These are phyloP conservation scores for Xylaria intraflava DNA, from an alignment of 495 filamentous ascomycete species.

Conservation along the genomic window DNA sequence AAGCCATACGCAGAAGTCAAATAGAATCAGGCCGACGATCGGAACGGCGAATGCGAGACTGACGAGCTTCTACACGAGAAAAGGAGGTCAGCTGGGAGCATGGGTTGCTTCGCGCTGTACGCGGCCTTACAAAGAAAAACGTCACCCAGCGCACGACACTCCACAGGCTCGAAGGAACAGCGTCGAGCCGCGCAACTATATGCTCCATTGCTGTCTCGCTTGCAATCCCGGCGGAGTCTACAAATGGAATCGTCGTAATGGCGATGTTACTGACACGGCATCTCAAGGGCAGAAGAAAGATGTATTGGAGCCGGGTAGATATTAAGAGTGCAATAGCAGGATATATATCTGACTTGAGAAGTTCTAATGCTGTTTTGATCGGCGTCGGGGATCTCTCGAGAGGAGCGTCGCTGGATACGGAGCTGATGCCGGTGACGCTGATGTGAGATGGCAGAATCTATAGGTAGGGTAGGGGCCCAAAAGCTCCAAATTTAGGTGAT, in stretches of 20 bases:
- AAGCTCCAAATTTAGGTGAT: too few relatives aligned
- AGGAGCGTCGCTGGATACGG: not conserved
- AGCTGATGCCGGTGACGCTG: not conserved
- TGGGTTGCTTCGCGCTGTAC: not conserved
- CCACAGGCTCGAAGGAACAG: slow-evolving; percentile 17
- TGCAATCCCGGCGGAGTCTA: not conserved
- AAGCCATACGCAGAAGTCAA: slow-evolving; percentile 41
- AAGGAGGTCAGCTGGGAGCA: not conserved
- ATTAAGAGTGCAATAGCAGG: not conserved
- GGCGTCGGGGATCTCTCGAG: not conserved
- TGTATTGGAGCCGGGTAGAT: not conserved
- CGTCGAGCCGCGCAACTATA: not conserved
- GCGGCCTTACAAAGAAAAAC: slow-evolving; percentile 23
- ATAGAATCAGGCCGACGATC: slow-evolving; percentile 28
- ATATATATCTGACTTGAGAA: not conserved
- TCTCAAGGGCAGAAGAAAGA: not conserved
- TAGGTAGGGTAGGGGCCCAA: too few relatives aligned
- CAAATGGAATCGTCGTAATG: not conserved
- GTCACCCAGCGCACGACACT: slow-evolving; percentile 24
- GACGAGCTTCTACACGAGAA: slow-evolving; percentile 18
- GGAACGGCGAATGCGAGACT: slow-evolving; percentile 24
- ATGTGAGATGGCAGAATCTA: too few relatives aligned
- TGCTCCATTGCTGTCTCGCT: not conserved
- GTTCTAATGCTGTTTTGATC: not conserved
- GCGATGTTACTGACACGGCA: not conserved